Evolutionary conservation across 257 asterid species (phyloP).

Genomic region (Asclepias syriaca): DNA sequence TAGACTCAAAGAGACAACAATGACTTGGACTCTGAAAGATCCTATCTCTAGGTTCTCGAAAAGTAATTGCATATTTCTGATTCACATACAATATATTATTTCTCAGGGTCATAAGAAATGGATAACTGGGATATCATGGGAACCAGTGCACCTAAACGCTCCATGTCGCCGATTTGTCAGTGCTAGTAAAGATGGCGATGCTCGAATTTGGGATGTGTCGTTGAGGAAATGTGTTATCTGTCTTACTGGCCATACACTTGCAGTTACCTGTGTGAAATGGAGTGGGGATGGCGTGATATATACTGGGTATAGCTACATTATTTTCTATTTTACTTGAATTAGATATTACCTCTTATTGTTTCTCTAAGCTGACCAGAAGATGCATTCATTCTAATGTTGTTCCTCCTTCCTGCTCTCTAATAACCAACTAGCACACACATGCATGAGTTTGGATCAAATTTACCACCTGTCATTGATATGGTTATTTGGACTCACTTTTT

Average conservation of each 20-base stretch:
- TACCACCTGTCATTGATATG: background rate
- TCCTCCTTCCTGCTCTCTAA: background rate
- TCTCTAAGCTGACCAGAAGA: background rate
- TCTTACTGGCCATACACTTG: constrained; percentile 88
- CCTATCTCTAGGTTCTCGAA: background rate
- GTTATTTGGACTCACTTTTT: background rate
- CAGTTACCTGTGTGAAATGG: constrained; percentile 97
- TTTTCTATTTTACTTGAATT: constrained; percentile 1
- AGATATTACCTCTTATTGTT: background rate
- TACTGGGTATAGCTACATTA: constrained; percentile 61
- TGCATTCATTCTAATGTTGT: background rate
- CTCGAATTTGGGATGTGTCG: constrained; percentile 90
- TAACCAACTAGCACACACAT: background rate
- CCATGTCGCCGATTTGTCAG: constrained; percentile 94
- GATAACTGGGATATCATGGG: constrained; percentile 99
- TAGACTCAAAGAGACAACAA: background rate
- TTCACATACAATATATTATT: background rate
- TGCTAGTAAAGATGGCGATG: constrained; percentile 98
- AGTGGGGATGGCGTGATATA: constrained; percentile 95
- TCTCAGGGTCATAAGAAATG: constrained; percentile 97
- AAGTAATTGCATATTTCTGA: background rate
- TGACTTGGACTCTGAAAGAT: constrained; percentile 1
- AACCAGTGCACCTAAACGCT: constrained; percentile 83
- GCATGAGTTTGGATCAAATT: background rate
- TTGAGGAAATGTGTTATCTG: constrained; percentile 60